Percentiles rank a stretch among this genome's conserved stretches.
These are phyloP conservation scores for Clonostachys byssicola DNA, from an alignment of 2,329 filamentous ascomycete species.

Conservation along the genomic window DNA sequence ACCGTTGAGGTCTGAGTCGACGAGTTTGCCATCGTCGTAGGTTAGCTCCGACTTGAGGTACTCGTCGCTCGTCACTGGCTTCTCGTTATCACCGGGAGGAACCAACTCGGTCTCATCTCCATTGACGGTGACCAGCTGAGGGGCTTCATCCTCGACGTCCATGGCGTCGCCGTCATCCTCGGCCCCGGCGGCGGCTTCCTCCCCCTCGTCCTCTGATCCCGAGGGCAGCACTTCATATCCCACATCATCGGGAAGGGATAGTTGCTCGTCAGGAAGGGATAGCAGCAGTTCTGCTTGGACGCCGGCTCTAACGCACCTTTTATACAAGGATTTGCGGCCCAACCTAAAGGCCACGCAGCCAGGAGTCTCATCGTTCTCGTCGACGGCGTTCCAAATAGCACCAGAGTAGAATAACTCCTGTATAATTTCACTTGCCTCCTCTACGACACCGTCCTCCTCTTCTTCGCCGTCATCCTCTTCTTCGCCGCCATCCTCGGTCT, in stretches of 20 bases:
- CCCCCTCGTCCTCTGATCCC: constrained; percentile 43
- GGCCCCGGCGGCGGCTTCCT: constrained; percentile 34
- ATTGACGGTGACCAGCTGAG: constrained; percentile 13
- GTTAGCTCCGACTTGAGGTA: constrained; percentile 67
- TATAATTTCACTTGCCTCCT: constrained; percentile 63
- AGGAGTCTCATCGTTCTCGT: constrained; percentile 81
- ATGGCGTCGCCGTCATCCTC: constrained; percentile 29
- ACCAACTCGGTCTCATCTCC: constrained; percentile 19
- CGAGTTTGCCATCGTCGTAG: constrained; percentile 61
- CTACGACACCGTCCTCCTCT: constrained; percentile 37
- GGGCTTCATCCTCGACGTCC: constrained; percentile 19
- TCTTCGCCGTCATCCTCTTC: too few relatives aligned
- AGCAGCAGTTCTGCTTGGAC: constrained; percentile 87
- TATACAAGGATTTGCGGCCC: constrained; percentile 68
- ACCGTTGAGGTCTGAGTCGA: constrained; percentile 73
- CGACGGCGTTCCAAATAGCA: constrained; percentile 96
- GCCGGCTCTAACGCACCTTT: constrained; percentile 81
- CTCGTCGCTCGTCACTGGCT: constrained; percentile 56
- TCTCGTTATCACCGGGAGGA: constrained; percentile 28
- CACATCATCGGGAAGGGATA: constrained; percentile 73
- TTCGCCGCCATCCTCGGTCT: constrained; percentile 9
- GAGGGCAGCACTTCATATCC: constrained; percentile 72
- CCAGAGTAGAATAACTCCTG: constrained; percentile 78
- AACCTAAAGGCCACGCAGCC: constrained; percentile 77
- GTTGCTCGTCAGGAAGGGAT: too few relatives aligned